Percentiles rank a stretch among this genome's conserved stretches.
phyloP scores from a whole-genome alignment of 257 asterid genomes.

The Solanum pennellii region DNA sequence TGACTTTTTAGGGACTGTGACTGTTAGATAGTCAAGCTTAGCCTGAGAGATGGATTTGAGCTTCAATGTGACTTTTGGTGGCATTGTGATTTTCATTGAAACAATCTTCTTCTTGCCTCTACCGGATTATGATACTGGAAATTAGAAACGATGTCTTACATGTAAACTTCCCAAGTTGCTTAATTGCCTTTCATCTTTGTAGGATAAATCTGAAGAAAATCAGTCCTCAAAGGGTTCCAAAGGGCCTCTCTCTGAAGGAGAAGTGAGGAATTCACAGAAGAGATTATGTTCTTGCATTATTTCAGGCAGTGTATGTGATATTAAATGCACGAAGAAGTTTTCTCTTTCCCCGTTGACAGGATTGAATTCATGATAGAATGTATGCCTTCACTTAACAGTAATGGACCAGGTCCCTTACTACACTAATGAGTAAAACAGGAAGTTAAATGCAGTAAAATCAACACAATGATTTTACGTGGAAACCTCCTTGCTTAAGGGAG shows the following conservation, averaged over 20 bases:
- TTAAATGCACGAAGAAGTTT: conserved; percentile 6
- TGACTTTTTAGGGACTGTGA: neutral
- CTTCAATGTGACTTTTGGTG: neutral
- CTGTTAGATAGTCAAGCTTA: neutral
- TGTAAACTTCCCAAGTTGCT: neutral
- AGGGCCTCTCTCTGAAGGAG: conserved; percentile 11
- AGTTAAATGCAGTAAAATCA: too few species aligned
- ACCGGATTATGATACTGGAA: neutral
- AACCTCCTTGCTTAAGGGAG: too few species aligned
- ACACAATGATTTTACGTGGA: too few species aligned
- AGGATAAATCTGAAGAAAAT: conserved; percentile 5
- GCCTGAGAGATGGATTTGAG: neutral
- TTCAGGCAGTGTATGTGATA: conserved; percentile 9
- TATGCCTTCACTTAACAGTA: too few species aligned
- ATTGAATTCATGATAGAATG: too few species aligned
- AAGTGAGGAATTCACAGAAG: neutral
- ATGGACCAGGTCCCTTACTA: too few species aligned
- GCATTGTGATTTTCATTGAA: neutral
- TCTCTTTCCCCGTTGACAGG: conserved; percentile 3
- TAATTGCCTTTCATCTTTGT: neutral
- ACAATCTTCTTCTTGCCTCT: neutral
- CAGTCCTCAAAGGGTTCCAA: conserved; percentile 6
- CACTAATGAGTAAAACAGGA: too few species aligned
- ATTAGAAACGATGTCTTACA: neutral
- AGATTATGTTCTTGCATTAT: conserved; percentile 1